These are phyloP conservation scores for Orbilia oligospora DNA, from an alignment of 2,329 filamentous ascomycete genomes.

Conservation along the genomic window DNA sequence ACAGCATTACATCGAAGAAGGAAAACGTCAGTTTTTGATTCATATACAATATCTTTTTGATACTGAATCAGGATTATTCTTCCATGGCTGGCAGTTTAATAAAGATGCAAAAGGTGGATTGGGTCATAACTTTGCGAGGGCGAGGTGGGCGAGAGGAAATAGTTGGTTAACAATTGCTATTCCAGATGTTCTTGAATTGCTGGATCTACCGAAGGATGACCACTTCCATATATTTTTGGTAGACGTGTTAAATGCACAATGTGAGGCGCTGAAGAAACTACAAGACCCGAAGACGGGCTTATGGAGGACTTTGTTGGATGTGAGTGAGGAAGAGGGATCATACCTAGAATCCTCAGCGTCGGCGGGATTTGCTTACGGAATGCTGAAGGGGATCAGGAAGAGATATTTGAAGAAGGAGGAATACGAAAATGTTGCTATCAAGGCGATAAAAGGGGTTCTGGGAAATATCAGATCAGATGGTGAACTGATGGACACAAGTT, in stretches of 20 bases:
- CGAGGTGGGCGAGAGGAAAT: constrained; percentile 75
- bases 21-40: constrained; percentile 81
- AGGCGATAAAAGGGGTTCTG: constrained; percentile 78
- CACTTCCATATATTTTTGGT: constrained; percentile 74
- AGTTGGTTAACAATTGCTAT: constrained; percentile 87
- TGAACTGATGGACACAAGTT: constrained; percentile 81
- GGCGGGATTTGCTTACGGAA: constrained; percentile 84
- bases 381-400: constrained; percentile 80
- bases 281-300: constrained; percentile 75
- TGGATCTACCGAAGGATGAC: constrained; percentile 75
- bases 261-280: constrained; percentile 74
- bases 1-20: constrained; percentile 82
- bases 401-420: constrained; percentile 75
- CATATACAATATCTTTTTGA: constrained; percentile 86
- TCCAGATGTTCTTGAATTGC: constrained; percentile 82
- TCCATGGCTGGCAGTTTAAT: constrained; percentile 85
- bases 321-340: constrained; percentile 74
- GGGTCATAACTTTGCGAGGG: constrained; percentile 75
- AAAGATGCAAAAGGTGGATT: constrained; percentile 67
- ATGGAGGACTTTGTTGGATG: constrained; percentile 82
- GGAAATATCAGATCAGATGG: constrained; percentile 77
- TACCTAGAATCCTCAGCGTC: constrained; percentile 84
- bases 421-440: constrained; percentile 75
- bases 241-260: constrained; percentile 78
- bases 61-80: constrained; percentile 79